Conservation (phyloP, 805 yeast species). For the Metschnikowia orientalis region DNA sequence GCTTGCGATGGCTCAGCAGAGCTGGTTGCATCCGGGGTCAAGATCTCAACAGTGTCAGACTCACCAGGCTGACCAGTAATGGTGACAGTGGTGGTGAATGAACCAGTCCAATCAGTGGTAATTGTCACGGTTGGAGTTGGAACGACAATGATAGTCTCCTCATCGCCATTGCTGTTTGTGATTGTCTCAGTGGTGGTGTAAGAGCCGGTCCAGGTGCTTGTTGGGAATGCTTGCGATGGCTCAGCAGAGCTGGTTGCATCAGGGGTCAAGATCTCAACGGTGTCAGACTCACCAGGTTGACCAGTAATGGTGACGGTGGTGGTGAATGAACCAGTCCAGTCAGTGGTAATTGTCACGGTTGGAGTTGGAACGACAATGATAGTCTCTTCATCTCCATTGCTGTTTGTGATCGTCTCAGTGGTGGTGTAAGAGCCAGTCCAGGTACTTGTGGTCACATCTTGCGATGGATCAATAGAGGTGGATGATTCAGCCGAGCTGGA, state of each 20-base stretch:
- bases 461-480: not conserved
- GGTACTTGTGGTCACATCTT: conserved; percentile 8
- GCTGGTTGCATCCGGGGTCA: not conserved
- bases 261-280: conserved; percentile 1
- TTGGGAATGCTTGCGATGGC: no score
- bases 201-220: not conserved
- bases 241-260: not conserved
- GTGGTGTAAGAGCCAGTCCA: conserved; percentile 9
- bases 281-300: conserved; percentile 4
- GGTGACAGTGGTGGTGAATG: conserved; percentile 2
- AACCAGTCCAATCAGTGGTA: conserved; percentile 3
- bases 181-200: not conserved
- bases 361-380: conserved; percentile 5
- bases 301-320: conserved; percentile 2
- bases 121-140: conserved; percentile 12
- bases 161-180: not conserved
- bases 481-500: not conserved
- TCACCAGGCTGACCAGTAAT: conserved; percentile 4
- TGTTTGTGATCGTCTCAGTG: not conserved
- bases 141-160: conserved; percentile 11
- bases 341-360: conserved; percentile 1
- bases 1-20: no score
- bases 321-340: conserved; percentile 4
- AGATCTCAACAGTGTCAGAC: conserved; percentile 3
- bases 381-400: not conserved